Conservation (phyloP, 345 rosid genomes). For the Murraya koenigii region DNA sequence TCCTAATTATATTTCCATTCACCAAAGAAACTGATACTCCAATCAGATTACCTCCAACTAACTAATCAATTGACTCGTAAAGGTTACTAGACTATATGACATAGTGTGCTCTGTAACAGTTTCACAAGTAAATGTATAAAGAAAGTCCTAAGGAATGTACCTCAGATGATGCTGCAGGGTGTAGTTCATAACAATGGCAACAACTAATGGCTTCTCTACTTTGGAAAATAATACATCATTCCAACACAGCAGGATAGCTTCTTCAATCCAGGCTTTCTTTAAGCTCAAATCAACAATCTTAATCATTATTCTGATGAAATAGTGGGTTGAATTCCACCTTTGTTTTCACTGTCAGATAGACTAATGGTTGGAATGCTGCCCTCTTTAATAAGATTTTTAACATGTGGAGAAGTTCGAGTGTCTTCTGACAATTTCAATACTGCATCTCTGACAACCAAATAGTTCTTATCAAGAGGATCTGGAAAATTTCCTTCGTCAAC, state of each 20-base stretch:
- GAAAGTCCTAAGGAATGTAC: background rate
- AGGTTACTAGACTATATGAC: background rate
- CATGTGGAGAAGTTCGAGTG: conserved; percentile 42
- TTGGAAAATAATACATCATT: background rate
- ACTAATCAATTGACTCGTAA: background rate
- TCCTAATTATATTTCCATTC: background rate
- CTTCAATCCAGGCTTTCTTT: background rate
- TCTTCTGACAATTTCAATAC: conserved; percentile 50
- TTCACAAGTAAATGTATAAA: background rate
- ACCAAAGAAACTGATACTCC: background rate
- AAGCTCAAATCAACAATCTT: background rate
- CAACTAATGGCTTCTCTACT: background rate
- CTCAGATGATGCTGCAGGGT: background rate
- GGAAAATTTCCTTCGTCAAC: conserved; percentile 51
- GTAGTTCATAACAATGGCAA: background rate
- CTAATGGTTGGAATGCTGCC: conserved; percentile 36
- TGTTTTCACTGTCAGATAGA: conserved; percentile 21
- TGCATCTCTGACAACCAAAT: conserved; percentile 41
- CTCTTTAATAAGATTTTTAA: conserved; percentile 43
- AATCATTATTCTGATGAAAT: background rate
- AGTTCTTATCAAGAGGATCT: conserved; percentile 44
- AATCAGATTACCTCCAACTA: background rate
- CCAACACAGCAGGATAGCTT: background rate
- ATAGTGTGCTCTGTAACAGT: background rate
- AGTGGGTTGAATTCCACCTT: conserved; percentile 14